A percentile compares a stretch with the other conserved stretches of the same genome.
Evolutionary conservation across 2,329 filamentous ascomycete genomes (phyloP).

Genomic region (Aplosporella prunicola): DNA sequence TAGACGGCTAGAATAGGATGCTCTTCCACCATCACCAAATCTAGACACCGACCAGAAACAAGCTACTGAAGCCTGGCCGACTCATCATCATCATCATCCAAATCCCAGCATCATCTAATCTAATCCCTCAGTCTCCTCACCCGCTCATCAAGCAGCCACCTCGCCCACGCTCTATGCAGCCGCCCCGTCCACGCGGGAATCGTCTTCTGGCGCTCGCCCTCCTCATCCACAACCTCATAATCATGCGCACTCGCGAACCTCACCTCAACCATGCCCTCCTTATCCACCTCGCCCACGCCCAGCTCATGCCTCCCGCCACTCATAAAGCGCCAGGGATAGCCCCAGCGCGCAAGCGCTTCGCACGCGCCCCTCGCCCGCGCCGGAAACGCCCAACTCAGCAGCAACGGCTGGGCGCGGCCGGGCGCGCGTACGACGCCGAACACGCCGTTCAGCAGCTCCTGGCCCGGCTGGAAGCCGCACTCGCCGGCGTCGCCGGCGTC

Average conservation of each 20-base stretch:
- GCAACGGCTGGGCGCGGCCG: background rate
- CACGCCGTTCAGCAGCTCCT: constrained; percentile 1
- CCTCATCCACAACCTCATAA: constrained; percentile 5
- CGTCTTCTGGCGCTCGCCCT: constrained; percentile 6
- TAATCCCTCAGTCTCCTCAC: no score
- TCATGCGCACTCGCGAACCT: constrained; percentile 3
- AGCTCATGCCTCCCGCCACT: constrained; percentile 8
- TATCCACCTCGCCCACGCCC: background rate
- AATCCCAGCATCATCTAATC: no score
- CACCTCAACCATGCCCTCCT: constrained; percentile 5
- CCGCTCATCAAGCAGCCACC: constrained; percentile 8
- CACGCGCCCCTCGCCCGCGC: background rate
- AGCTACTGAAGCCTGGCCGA: no score
- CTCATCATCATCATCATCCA: no score
- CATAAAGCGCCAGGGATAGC: constrained; percentile 10
- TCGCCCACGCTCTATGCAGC: constrained; percentile 5
- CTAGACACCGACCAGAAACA: no score
- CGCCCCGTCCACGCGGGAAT: constrained; percentile 2
- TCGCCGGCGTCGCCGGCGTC: constrained; percentile 5
- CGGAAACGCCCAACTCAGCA: constrained; percentile 2
- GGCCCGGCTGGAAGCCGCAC: constrained; percentile 1
- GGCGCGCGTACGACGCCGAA: constrained; percentile 4
- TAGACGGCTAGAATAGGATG: no score
- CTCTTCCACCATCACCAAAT: no score
- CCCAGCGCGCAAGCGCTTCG: background rate